Evolutionary conservation across 306 rosid species (phyloP).

Genomic region (Prinsepia uniflora): DNA sequence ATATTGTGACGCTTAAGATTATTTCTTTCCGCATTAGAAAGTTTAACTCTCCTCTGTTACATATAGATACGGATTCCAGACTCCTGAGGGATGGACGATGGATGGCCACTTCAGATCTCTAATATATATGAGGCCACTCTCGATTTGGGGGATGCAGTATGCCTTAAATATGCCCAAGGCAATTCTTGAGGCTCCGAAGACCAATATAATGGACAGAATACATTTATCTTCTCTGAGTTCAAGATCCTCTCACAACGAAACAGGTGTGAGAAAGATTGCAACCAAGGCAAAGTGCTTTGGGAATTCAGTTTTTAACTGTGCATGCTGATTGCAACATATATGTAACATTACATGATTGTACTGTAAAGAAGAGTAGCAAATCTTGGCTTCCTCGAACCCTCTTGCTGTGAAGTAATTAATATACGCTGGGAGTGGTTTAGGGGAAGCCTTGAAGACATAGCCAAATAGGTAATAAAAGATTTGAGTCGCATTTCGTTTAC

Average conservation of each 20-base stretch:
- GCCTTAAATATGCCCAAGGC: slow-evolving; percentile 80
- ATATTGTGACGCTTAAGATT: not conserved
- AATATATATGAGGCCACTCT: slow-evolving; percentile 86
- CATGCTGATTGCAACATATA: slow-evolving; percentile 50
- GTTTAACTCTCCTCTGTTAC: not conserved
- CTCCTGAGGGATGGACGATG: slow-evolving; percentile 91
- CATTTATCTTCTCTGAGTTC: slow-evolving; percentile 54
- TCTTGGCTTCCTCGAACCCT: slow-evolving; percentile 29
- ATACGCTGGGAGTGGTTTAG: slow-evolving; percentile 16
- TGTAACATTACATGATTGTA: slow-evolving; percentile 12
- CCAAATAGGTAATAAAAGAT: slow-evolving; percentile 14
- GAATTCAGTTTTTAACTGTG: slow-evolving; percentile 74
- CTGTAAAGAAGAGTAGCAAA: slow-evolving; percentile 34
- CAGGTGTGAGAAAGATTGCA: slow-evolving; percentile 69
- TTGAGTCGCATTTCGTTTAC: not conserved
- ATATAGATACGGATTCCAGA: slow-evolving; percentile 86
- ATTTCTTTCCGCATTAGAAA: not conserved
- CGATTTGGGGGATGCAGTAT: slow-evolving; percentile 95
- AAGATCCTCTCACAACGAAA: slow-evolving; percentile 51
- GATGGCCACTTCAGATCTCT: slow-evolving; percentile 91
- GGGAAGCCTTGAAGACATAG: slow-evolving; percentile 21
- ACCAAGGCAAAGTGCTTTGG: slow-evolving; percentile 64
- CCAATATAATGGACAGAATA: slow-evolving; percentile 94
- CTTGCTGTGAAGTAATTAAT: not conserved
- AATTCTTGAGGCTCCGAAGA: slow-evolving; percentile 79